Base-by-base conservation (phyloP, 2,329 filamentous ascomycete species). In the Alternaria sp. region DNA sequence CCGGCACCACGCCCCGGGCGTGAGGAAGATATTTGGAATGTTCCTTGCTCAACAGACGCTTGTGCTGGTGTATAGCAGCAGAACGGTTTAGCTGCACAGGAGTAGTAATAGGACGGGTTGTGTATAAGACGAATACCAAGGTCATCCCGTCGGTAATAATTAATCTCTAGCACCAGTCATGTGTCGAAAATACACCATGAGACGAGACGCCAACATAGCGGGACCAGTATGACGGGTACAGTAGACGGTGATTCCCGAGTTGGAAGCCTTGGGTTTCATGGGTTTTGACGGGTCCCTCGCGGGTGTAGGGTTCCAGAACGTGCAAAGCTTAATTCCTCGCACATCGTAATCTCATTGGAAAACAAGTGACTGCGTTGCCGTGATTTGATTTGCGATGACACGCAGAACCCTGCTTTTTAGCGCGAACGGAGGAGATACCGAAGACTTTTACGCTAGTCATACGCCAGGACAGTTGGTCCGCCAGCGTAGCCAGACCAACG, bases 361-460 rank as follows among this genome's bases (percentile, higher is more conserved):
- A 37, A 20, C 20, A 53, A 47, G 23, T 15, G 12, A 12, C 21
- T 28, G 18, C 9, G 9, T 26, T 28, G 60, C 49, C 28, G n/a
- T 15, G 33, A n/a, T 43, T n/a, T 43, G 18, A 37, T 50, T 54
- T 47, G 20, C 47, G 9, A 55, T 30, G 28, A 33, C 18, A 50
- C 23, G 43, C 20, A 59, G 55, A 47, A 23, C n/a, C 28, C 23
- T 21, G 23, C 46, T 44, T 20, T 30, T 28, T 58, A 59, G 49
- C 44, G 55, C 26, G 28, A 30, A 15, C 61, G 61, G 61, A 63
- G 51, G 18, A 46, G 44, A 46, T 51, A 37, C 57, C 57, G 21
- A 45, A 50, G 44, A 26, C 12, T 47, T 51, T 33, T 45, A 30
- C 55, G 50, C 60, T 55, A 55, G 41, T 30, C 26, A 53, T 50